Conservation (phyloP, 495 filamentous ascomycete genomes). For the Hyaloscypha bicolor region DNA sequence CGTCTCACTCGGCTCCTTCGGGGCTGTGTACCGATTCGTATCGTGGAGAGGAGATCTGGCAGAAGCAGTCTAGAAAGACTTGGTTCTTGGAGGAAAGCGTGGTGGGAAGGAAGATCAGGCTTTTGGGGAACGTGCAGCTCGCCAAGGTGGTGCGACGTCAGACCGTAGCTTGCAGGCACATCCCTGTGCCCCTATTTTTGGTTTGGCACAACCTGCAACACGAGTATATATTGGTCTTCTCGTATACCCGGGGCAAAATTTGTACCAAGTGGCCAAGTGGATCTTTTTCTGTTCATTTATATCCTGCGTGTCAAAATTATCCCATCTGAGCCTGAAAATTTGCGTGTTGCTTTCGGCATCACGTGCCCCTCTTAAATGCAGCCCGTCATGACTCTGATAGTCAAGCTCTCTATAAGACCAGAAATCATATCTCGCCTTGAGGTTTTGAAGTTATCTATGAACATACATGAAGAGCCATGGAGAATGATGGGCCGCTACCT, state of each 20-base stretch:
- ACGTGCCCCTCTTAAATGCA: too few relatives aligned
- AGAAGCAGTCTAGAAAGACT: neutral
- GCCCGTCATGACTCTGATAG: too few relatives aligned
- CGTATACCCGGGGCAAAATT: neutral
- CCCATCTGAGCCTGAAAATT: too few relatives aligned
- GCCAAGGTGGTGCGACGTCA: constrained; percentile 13
- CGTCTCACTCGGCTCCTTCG: neutral
- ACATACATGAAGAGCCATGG: too few relatives aligned
- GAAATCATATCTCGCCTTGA: too few relatives aligned
- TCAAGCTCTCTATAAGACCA: too few relatives aligned
- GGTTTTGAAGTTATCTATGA: too few relatives aligned
- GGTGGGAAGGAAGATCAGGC: neutral
- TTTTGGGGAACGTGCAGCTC: neutral
- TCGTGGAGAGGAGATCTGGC: neutral
- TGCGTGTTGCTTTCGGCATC: too few relatives aligned
- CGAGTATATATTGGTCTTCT: neutral
- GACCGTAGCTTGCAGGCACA: constrained; percentile 7
- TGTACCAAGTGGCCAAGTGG: too few relatives aligned
- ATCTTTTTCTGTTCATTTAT: too few relatives aligned
- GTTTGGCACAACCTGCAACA: neutral
- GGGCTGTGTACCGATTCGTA: constrained; percentile 3
- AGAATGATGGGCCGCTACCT: too few relatives aligned
- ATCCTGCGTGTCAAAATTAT: too few relatives aligned
- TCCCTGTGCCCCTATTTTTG: constrained; percentile 1
- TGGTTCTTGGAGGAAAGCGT: neutral